Conservation (phyloP, 2,329 filamentous ascomycete species). For the Boeremia exigua region DNA sequence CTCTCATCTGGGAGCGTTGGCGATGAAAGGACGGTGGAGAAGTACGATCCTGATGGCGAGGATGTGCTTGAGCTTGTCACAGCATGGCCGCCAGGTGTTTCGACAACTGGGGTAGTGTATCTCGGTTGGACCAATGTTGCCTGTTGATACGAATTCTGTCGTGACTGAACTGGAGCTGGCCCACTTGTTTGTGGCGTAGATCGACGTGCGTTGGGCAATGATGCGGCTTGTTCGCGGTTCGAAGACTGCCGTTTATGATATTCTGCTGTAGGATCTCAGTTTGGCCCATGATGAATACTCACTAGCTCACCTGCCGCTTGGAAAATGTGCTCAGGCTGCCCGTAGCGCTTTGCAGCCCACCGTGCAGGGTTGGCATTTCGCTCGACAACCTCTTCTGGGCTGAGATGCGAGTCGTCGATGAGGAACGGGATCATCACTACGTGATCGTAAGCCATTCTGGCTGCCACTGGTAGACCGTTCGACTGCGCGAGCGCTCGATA, state of each 20-base stretch:
- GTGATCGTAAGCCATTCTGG: neutral
- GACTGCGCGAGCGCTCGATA: neutral
- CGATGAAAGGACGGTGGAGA: neutral
- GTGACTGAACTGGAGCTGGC: no score
- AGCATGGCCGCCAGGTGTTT: no score
- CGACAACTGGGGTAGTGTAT: no score
- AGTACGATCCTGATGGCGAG: neutral
- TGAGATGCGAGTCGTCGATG: neutral
- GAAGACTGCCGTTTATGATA: no score
- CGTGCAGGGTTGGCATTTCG: neutral
- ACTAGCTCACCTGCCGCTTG: neutral
- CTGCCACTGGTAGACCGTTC: neutral
- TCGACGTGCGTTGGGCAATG: no score
- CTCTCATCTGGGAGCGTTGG: neutral
- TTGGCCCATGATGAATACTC: no score
- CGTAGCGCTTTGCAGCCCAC: neutral
- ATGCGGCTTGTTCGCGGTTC: no score
- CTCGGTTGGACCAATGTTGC: no score
- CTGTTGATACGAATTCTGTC: no score
- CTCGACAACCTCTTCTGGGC: neutral
- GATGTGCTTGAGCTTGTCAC: neutral
- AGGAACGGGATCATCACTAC: neutral
- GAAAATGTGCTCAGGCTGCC: neutral
- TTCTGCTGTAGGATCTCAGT: no score
- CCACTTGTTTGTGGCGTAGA: no score